Conservation (phyloP, 2,329 filamentous ascomycete species). For the Aspergillus sp. region DNA sequence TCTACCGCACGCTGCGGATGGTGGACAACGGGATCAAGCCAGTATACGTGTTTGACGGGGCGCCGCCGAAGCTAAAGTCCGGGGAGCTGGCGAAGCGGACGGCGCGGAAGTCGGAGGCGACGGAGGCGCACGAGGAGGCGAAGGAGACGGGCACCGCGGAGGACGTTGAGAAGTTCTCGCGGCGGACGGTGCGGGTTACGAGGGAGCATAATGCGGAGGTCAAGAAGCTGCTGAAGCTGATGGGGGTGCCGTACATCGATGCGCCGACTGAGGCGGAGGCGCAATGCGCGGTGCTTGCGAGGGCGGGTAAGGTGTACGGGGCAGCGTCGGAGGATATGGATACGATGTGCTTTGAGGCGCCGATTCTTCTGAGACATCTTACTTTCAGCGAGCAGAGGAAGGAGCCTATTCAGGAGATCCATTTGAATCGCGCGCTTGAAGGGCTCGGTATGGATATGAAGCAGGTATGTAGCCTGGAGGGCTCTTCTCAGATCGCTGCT, state of each 20-base stretch:
- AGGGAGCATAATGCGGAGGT: slow-evolving; percentile 94
- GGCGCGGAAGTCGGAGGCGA: slow-evolving; percentile 86
- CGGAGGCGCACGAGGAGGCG: slow-evolving; percentile 82
- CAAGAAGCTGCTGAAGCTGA: slow-evolving; percentile 78
- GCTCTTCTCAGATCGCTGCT: too few species aligned
- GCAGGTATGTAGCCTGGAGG: too few species aligned
- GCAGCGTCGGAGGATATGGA: slow-evolving; percentile 99
- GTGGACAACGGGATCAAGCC: slow-evolving; percentile 99
- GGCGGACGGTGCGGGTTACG: slow-evolving; percentile 88
- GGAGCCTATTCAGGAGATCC: slow-evolving; percentile 93
- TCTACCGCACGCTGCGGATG: slow-evolving; percentile 96
- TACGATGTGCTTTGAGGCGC: slow-evolving; percentile 87
- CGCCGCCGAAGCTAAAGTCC: slow-evolving; percentile 93
- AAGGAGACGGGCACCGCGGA: slow-evolving; percentile 95
- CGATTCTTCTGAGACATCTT: slow-evolving; percentile 81
- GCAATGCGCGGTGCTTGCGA: slow-evolving; percentile 82
- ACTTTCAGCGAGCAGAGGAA: slow-evolving; percentile 97
- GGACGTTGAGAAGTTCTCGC: slow-evolving; percentile 96
- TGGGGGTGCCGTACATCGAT: slow-evolving; percentile 92
- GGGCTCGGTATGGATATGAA: slow-evolving; percentile 79
- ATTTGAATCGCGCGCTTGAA: slow-evolving; percentile 74
- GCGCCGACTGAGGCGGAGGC: slow-evolving; percentile 96
- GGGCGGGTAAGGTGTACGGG: slow-evolving; percentile 90
- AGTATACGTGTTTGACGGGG: slow-evolving; percentile 94
- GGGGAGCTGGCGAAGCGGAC: slow-evolving; percentile 94